These are phyloP conservation scores for Forsythia viridissima DNA, from an alignment of 257 asterid species.

Conservation along the genomic window DNA sequence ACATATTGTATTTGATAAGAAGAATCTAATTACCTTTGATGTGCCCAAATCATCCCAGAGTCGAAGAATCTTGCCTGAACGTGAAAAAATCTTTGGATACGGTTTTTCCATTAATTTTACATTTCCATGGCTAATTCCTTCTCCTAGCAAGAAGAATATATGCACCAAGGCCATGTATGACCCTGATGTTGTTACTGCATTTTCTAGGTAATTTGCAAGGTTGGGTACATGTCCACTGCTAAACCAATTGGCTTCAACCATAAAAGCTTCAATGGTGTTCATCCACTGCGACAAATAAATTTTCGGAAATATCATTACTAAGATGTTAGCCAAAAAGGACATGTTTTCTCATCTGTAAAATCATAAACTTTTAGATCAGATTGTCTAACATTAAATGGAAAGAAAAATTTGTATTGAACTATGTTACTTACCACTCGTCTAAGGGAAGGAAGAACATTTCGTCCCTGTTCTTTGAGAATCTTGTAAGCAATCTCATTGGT, in stretches of 20 bases:
- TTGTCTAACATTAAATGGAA: neutral
- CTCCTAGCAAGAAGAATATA: constrained; percentile 29
- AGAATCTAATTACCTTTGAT: constrained; percentile 14
- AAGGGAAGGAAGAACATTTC: constrained; percentile 33
- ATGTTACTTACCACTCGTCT: constrained; percentile 21
- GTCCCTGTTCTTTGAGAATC: constrained; percentile 40
- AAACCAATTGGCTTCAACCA: constrained; percentile 30
- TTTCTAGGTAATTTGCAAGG: constrained; percentile 18
- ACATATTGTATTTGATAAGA: too few relatives aligned
- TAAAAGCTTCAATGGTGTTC: constrained; percentile 23
- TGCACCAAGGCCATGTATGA: constrained; percentile 34
- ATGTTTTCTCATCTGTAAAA: too few relatives aligned
- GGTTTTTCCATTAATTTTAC: constrained; percentile 18
- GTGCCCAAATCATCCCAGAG: constrained; percentile 37
- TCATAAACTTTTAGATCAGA: too few relatives aligned
- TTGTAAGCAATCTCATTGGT: constrained; percentile 38
- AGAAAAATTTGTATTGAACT: too few relatives aligned
- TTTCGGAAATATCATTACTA: neutral
- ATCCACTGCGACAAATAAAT: constrained; percentile 19
- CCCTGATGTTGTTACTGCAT: constrained; percentile 29
- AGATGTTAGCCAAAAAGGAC: neutral
- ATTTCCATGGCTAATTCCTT: constrained; percentile 17
- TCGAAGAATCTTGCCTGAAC: constrained; percentile 29
- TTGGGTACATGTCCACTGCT: constrained; percentile 15
- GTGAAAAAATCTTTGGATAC: constrained; percentile 23